phyloP scores from a whole-genome alignment of 2,329 filamentous ascomycete species.

The Penicillium sumatraense region DNA sequence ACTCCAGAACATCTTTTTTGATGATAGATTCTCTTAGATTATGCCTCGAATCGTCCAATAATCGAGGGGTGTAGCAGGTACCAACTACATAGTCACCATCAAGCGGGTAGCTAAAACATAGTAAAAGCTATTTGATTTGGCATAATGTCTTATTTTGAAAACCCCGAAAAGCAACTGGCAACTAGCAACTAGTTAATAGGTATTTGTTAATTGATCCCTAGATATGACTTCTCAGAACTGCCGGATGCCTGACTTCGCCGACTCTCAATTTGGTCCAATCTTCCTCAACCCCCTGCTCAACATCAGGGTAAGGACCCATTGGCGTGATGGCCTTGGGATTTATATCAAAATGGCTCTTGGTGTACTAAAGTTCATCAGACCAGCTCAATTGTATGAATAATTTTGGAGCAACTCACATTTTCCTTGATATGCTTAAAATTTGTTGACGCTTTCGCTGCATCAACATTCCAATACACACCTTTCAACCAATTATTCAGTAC shows the following conservation, averaged over 20 bases:
- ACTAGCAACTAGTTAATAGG: too few species aligned
- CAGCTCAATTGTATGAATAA: not conserved
- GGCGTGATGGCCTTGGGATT: constrained; percentile 68
- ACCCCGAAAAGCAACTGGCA: too few species aligned
- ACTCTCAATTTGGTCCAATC: constrained; percentile 55
- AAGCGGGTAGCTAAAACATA: too few species aligned
- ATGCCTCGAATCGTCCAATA: too few species aligned
- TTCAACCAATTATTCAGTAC: constrained; percentile 65
- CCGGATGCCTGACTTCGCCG: constrained; percentile 43
- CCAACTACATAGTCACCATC: too few species aligned
- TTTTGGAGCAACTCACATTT: constrained; percentile 47
- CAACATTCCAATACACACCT: constrained; percentile 61
- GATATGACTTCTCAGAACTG: constrained; percentile 40
- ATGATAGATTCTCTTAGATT: too few species aligned
- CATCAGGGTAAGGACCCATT: constrained; percentile 62
- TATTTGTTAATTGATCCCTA: not conserved
- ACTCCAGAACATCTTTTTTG: too few species aligned
- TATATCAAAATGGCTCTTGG: constrained; percentile 63
- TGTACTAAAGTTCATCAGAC: constrained; percentile 45
- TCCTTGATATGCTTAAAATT: constrained; percentile 72
- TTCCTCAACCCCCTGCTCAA: constrained; percentile 57
- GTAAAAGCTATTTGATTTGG: too few species aligned
- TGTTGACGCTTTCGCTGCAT: constrained; percentile 62
- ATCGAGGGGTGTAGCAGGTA: too few species aligned
- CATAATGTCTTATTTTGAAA: too few species aligned